A percentile compares a stretch with the other conserved stretches of the same genome.
These are phyloP conservation scores for Diutina catenulata DNA, from an alignment of 1,139 yeast genomes.

Conservation along the genomic window DNA sequence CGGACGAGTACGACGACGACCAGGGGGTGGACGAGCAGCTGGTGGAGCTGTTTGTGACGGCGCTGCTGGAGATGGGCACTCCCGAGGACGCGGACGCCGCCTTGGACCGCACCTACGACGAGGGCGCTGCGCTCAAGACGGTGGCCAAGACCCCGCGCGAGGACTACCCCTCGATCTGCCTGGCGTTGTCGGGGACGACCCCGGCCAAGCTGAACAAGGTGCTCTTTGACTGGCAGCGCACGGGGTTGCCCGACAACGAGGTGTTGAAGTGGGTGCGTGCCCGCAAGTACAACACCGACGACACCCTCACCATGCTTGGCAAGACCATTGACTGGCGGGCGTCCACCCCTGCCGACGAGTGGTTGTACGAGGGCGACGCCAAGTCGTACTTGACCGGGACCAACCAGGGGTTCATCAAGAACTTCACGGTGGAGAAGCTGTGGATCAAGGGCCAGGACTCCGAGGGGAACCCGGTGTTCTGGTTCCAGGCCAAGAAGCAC, in stretches of 20 bases:
- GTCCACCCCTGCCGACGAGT: conserved; percentile 43
- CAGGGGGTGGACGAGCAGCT: not conserved
- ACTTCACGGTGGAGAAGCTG: conserved; percentile 47
- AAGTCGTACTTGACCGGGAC: conserved; percentile 15
- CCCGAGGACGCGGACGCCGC: not conserved
- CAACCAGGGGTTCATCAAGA: conserved; percentile 34
- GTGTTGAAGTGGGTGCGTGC: conserved; percentile 35
- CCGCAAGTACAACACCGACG: conserved; percentile 58
- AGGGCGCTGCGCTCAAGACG: not conserved
- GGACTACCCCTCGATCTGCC: not conserved
- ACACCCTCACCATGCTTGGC: conserved; percentile 54
- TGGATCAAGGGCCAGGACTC: conserved; percentile 55
- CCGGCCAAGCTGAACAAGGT: conserved; percentile 17
- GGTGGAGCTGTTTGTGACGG: not conserved
- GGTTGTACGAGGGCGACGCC: conserved; percentile 53
- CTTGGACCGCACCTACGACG: not conserved
- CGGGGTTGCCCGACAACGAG: conserved; percentile 58
- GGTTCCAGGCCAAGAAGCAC: conserved; percentile 64
- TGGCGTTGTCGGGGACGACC: not conserved
- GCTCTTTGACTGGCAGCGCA: conserved; percentile 47
- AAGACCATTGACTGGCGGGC: conserved; percentile 61
- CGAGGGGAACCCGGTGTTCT: conserved; percentile 56
- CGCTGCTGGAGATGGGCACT: not conserved
- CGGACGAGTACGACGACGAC: not conserved
- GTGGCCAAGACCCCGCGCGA: conserved; percentile 2